Base-by-base conservation (phyloP, 257 asterid genomes). In the Paulownia fortunei region DNA sequence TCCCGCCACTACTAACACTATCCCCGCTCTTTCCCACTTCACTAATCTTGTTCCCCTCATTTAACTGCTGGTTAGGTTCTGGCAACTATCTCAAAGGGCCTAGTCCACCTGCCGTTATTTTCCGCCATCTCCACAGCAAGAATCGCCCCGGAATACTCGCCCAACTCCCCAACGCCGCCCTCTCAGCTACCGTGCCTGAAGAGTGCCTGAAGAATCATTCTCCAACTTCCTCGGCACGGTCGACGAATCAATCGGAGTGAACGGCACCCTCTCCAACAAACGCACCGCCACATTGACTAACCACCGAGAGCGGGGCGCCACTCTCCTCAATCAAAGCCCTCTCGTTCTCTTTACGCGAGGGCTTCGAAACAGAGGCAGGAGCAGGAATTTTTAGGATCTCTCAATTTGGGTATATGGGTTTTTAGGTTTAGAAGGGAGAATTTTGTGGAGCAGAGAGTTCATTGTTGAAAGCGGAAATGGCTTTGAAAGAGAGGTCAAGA, bases 91-190 rank as follows among this genome's bases (percentile, higher is more conserved):
- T 85, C 77, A 89, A 77, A 10, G n/a, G 89, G 84, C 82, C 89
- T 78, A 60, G 91, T 86, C 75, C 94, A 87, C 16, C 97, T 89
- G 5, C 94, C 89, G 39, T 89, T 81, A 69, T 91, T 94, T 80
- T 88, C 97, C 0, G 97, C 97, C 89, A 85, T 88, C 88, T 91
- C 97, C 51, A 91, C 97, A 0, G 97, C 90, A 60, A 77, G 41
- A 46, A 91, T 84, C 0, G 86, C 70, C 65, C 94, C 94, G 0
- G 86, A 72, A 75, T 89, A 94, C 37, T 94, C 97, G 5, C 94
- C 94, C 11, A 91, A 81, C 62, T 91, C 97, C 81, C 93, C 80
- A 91, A 77, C 1, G 92, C 94, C 6, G 86, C 88, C 86, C 52
- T 85, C 71, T 91, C 93, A 3, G 86, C 84, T 0, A 61, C 34